Base-by-base conservation (phyloP, 768 basidiomycete species). In the Sistotremastrum suecicum region DNA sequence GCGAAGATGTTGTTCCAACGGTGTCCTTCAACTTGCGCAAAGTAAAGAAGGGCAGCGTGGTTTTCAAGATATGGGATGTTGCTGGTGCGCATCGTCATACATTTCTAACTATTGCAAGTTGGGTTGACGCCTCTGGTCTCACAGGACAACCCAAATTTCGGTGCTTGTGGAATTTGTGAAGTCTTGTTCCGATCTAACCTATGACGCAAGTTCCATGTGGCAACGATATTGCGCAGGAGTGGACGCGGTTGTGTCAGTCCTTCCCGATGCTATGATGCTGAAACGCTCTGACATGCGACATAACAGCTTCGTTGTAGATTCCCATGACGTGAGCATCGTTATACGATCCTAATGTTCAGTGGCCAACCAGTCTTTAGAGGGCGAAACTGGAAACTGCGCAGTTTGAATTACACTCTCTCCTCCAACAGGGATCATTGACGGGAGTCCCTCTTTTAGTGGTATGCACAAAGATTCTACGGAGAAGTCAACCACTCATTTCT, bases 1-100 rank as follows among this genome's bases (percentile, higher is more conserved):
- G 84, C 48, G 88, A 92, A 66, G 91, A 94, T 45, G 88, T 91
- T n/a, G 90, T 90, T 0, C 91, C 91, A 0, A 95, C 91, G 1
- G 84, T 95, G 20, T 88, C 90, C 5, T 95, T 90, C 68, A 91
- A 90, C 54, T 79, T 90, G 55, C 73, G 86, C 12, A 88, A 86
- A 60, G 80, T 94, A 8, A 70, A 81, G 50, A 89, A 87, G 56
- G 89, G 88, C 8, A 92, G 89, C 49, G 79, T 94, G 1, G 88
- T 85, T 0, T 67, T 95, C 57, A 94, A 90, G 60, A 78, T 95
- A 41, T 95, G 91, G 91, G 91, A 95, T 60, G 85, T 95, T 36
- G 90, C 90, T 50, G 89, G 83, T 86, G 51, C 53, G 75, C 30
- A 10, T 32, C 40, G n/a, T 40, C 34, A 30, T 4, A 11, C 30